Conservation (phyloP, 805 yeast species). For the Ogataea pini region DNA sequence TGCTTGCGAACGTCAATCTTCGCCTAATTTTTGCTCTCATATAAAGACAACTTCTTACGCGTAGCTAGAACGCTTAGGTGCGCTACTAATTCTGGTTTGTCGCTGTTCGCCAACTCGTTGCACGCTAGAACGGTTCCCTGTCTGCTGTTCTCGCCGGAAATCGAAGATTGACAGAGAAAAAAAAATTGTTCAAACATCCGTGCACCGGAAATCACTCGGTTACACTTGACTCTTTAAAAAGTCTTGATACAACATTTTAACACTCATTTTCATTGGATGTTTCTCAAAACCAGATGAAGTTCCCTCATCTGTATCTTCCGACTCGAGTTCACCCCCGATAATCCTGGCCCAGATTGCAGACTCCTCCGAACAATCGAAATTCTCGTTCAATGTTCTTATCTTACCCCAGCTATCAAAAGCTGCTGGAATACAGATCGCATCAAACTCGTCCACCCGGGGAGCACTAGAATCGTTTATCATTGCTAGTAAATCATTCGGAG, state of each 20-base stretch:
- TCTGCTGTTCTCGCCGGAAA: constrained; percentile 4
- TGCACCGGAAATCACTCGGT: no score
- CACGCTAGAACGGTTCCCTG: neutral
- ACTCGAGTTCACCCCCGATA: neutral
- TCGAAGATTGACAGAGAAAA: neutral
- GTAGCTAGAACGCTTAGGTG: no score
- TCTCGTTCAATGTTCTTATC: constrained; percentile 42
- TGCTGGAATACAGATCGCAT: constrained; percentile 39
- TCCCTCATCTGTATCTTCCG: neutral
- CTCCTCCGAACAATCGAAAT: constrained; percentile 30
- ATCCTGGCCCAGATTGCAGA: constrained; percentile 8
- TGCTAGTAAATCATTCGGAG: neutral
- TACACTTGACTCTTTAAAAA: constrained; percentile 9
- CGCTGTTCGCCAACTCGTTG: no score
- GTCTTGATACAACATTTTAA: constrained; percentile 14
- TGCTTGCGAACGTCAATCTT: neutral
- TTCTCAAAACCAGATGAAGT: no score
- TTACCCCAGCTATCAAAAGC: constrained; percentile 56
- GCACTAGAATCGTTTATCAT: neutral
- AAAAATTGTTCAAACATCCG: constrained; percentile 16
- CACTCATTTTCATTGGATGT: neutral
- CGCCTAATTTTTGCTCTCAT: no score
- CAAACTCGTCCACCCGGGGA: constrained; percentile 18
- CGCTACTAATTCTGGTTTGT: no score
- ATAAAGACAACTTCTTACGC: no score